These are phyloP conservation scores for Eutrema japonicum DNA, from an alignment of 345 rosid species.

Conservation along the genomic window DNA sequence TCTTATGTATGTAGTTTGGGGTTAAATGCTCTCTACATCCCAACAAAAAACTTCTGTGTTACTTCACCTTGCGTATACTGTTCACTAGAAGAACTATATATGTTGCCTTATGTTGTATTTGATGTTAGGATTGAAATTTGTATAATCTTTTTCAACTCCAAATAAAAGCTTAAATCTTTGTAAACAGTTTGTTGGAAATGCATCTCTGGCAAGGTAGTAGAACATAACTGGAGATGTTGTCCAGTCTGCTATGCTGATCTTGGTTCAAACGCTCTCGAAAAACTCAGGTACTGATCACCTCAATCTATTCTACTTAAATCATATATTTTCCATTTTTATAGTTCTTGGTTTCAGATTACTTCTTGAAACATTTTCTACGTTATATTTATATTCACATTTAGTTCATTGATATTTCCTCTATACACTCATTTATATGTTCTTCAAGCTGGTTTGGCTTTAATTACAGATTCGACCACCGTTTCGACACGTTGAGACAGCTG, in stretches of 20 bases:
- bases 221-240: background rate
- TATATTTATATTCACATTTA: background rate
- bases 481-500: background rate
- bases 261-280: background rate
- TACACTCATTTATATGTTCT: background rate
- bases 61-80: background rate
- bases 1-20: too few relatives aligned
- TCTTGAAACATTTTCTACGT: background rate
- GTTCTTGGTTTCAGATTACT: background rate
- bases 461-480: background rate
- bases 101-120: background rate
- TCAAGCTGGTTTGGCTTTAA: background rate
- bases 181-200: slow-evolving; percentile 21
- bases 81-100: background rate
- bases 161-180: background rate
- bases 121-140: background rate
- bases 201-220: background rate
- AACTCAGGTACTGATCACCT: background rate
- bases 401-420: too few relatives aligned
- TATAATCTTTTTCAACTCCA: background rate
- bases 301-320: background rate
- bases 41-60: too few relatives aligned
- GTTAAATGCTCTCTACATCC: too few relatives aligned
- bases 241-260: background rate
- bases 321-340: background rate